These are phyloP conservation scores for Lentinula boryana DNA, from an alignment of 768 basidiomycete species.

Conservation along the genomic window DNA sequence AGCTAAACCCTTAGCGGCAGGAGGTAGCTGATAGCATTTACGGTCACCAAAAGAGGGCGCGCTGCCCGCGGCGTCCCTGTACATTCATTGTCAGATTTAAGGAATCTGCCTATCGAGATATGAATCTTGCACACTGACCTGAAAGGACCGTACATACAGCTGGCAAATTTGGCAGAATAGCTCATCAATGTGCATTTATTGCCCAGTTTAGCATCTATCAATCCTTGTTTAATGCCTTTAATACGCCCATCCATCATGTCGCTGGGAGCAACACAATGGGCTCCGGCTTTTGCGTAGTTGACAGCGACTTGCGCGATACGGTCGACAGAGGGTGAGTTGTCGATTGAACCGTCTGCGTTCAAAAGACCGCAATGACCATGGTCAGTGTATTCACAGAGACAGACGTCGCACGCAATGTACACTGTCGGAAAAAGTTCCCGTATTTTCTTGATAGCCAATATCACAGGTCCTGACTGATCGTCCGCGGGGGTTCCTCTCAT, in stretches of 20 bases:
- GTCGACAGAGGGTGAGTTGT: conserved; percentile 70
- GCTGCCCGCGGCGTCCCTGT: conserved; percentile 94
- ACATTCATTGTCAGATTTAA: not conserved
- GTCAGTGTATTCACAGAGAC: conserved; percentile 99
- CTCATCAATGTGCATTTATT: conserved; percentile 93
- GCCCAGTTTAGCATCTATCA: conserved; percentile 79
- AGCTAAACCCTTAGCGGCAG: conserved; percentile 82
- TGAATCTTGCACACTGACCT: conserved; percentile 41
- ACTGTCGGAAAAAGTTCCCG: conserved; percentile 73
- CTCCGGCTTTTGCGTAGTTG: conserved; percentile 91
- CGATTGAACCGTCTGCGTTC: conserved; percentile 67
- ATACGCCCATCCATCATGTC: conserved; percentile 99
- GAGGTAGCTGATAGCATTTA: conserved; percentile 98
- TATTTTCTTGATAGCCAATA: conserved; percentile 81
- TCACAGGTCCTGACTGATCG: conserved; percentile 86
- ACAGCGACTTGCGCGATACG: conserved; percentile 92
- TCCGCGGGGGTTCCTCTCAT: conserved; percentile 82
- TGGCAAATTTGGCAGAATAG: conserved; percentile 97
- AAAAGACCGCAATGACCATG: conserved; percentile 95
- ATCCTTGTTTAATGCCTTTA: conserved; percentile 76
- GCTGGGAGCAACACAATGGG: conserved; percentile 96
- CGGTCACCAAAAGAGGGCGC: conserved; percentile 92
- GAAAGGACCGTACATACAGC: conserved; percentile 93
- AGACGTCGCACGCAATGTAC: conserved; percentile 92
- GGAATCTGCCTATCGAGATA: not conserved